These are phyloP conservation scores for Knoxia roxburghii DNA, from an alignment of 257 asterid genomes.

Conservation along the genomic window DNA sequence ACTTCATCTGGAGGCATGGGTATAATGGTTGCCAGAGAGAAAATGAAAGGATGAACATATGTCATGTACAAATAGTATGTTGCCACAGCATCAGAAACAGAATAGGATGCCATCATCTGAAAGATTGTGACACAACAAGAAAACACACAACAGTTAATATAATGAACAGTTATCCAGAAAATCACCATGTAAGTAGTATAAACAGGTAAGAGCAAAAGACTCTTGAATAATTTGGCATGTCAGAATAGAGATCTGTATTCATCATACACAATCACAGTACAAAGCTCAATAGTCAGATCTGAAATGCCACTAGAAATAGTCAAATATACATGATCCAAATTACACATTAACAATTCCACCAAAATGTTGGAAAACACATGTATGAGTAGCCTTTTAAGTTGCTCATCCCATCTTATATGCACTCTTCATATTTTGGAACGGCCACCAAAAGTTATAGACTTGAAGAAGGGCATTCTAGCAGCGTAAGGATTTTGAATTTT, in stretches of 20 bases:
- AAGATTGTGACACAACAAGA: conserved; percentile 1
- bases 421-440: neutral
- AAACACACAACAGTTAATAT: conserved; percentile 1
- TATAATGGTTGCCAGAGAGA: conserved; percentile 94
- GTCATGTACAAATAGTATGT: conserved; percentile 97
- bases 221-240: neutral
- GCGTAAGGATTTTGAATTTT: neutral
- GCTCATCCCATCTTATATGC: neutral
- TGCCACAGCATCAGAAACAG: conserved; percentile 98
- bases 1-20: conserved; percentile 99
- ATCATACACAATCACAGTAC: neutral
- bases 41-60: conserved; percentile 95
- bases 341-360: neutral
- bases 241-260: neutral
- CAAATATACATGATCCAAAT: neutral
- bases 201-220: conserved; percentile 10
- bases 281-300: neutral
- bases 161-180: neutral
- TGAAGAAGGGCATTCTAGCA: neutral
- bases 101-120: conserved; percentile 99
- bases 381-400: neutral
- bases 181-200: neutral
- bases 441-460: neutral
- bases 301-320: neutral
- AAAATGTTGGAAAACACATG: neutral